Conservation (phyloP, 306 rosid genomes). For the Vicia faba region DNA sequence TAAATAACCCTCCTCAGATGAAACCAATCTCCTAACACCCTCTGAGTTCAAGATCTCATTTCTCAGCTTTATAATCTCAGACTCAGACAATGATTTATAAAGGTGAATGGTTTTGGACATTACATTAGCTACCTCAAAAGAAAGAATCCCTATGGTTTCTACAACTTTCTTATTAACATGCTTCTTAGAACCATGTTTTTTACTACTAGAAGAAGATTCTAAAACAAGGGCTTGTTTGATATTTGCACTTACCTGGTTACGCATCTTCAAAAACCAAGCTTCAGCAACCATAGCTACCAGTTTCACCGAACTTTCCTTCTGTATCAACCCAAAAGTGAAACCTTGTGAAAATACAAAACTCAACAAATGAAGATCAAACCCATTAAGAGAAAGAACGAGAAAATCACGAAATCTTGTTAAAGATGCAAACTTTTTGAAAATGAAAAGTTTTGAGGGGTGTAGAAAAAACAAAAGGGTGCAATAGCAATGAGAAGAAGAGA, state of each 20-base stretch:
- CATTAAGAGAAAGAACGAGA: constrained; percentile 8
- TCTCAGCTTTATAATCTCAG: constrained; percentile 77
- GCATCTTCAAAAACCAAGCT: constrained; percentile 94
- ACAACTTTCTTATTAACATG: constrained; percentile 35
- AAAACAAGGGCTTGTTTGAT: constrained; percentile 78
- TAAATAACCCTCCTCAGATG: constrained; percentile 71
- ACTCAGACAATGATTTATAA: constrained; percentile 69
- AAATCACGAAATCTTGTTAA: constrained; percentile 3
- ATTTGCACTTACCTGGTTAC: constrained; percentile 88
- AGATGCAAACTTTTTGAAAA: constrained; percentile 37
- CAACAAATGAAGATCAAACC: constrained; percentile 29
- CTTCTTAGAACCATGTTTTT: constrained; percentile 43
- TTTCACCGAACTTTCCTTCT: constrained; percentile 35
- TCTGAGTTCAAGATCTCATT: constrained; percentile 76
- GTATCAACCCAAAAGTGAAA: constrained; percentile 1
- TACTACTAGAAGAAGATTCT: constrained; percentile 62
- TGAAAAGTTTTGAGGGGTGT: constrained; percentile 33
- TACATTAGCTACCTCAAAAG: constrained; percentile 92
- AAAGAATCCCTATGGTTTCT: constrained; percentile 74
- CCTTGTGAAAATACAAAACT: constrained; percentile 18
- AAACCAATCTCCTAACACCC: constrained; percentile 71
- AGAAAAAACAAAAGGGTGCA: constrained; percentile 4
- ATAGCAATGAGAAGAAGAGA: background rate
- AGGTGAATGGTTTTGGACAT: constrained; percentile 84
- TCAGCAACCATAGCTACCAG: constrained; percentile 82